Evolutionary conservation across 805 yeast genomes (phyloP).

Genomic region (Lipomyces yamadae): DNA sequence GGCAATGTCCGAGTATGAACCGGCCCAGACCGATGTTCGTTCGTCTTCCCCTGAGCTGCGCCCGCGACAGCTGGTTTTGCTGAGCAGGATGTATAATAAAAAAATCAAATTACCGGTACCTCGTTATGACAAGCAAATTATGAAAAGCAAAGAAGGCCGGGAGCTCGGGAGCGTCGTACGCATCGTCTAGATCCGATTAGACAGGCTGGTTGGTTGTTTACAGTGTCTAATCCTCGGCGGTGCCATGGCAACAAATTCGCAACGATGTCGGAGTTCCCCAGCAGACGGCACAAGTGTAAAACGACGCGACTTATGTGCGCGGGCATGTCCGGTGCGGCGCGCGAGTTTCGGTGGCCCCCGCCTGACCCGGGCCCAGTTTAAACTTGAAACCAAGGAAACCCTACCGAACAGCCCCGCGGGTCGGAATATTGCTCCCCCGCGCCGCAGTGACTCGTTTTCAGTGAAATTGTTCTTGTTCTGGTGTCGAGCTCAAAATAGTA

Average conservation of each 20-base stretch:
- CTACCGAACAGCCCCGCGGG: too few relatives aligned
- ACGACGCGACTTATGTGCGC: neutral
- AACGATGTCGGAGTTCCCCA: neutral
- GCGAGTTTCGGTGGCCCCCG: neutral
- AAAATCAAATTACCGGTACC: neutral
- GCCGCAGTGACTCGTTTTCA: too few relatives aligned
- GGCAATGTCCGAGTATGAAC: neutral
- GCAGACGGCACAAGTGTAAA: neutral
- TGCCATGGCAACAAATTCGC: neutral
- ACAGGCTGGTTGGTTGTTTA: neutral
- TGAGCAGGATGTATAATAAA: neutral
- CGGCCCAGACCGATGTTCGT: neutral
- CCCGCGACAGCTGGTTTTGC: neutral
- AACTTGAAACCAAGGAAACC: neutral
- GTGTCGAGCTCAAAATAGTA: too few relatives aligned
- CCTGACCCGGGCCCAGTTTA: neutral
- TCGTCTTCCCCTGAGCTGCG: too few relatives aligned
- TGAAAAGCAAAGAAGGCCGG: neutral
- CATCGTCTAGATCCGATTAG: neutral
- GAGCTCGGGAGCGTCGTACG: neutral
- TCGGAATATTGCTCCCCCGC: too few relatives aligned
- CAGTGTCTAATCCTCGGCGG: neutral
- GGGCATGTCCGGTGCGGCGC: slow-evolving; percentile 1
- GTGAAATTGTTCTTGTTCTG: too few relatives aligned
- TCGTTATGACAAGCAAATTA: neutral